These are phyloP conservation scores for Triticum aestivum DNA, from an alignment of 176 grass and related monocot genomes.

Conservation along the genomic window IWGSC_CS_RefSeq_v2.1 NC_057813.1:108279761-108280260, in stretches of 20 bases:
- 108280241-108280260: too few species aligned
- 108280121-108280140: too few species aligned
- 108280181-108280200: too few species aligned
- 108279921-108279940: background rate
- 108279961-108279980: background rate
- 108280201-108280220: too few species aligned
- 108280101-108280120: too few species aligned
- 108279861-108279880: background rate
- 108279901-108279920: background rate
- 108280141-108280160: too few species aligned
- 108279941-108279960: background rate
- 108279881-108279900: background rate
- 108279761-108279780: background rate
- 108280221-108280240: too few species aligned
- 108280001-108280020: background rate
- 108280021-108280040: background rate
- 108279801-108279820: background rate
- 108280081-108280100: background rate
- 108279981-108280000: background rate
- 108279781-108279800: rapidly evolving
- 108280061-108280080: background rate
- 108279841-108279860: background rate
- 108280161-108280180: too few species aligned
- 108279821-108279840: background rate
- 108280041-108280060: background rate